A percentile compares a stretch with the other conserved stretches of the same genome.
phyloP scores from a whole-genome alignment of 176 grass and related monocot genomes.

The Canna indica region DNA sequence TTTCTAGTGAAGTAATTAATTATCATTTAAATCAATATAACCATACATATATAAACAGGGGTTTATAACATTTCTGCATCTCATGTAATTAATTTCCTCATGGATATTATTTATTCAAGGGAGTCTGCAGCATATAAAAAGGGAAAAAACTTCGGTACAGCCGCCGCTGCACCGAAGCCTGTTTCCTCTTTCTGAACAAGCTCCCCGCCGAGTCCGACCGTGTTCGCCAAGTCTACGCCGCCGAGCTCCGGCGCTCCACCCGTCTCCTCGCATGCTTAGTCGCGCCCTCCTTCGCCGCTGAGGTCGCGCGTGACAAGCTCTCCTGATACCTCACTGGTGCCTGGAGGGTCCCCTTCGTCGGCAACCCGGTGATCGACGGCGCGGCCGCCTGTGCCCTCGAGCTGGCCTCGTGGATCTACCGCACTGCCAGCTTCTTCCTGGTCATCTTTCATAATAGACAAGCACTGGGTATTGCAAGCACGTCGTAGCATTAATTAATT shows the following conservation, averaged over 20 bases:
- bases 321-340: constrained; percentile 78
- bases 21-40: too few relatives aligned
- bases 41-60: too few relatives aligned
- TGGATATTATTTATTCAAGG: too few relatives aligned
- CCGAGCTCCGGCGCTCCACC: constrained; percentile 55
- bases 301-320: constrained; percentile 62
- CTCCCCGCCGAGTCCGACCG: constrained; percentile 43
- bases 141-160: too few relatives aligned
- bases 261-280: constrained; percentile 69
- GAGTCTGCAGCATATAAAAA: too few relatives aligned
- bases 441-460: constrained; percentile 92
- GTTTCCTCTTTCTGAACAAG: constrained; percentile 85
- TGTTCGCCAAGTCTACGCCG: constrained; percentile 44
- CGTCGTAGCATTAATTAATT: not conserved
- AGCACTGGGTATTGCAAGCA: constrained; percentile 43
- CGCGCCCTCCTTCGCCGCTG: constrained; percentile 63
- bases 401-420: constrained; percentile 84
- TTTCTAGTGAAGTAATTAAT: too few relatives aligned
- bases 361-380: constrained; percentile 32
- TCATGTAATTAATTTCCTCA: too few relatives aligned
- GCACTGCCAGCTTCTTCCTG: constrained; percentile 71
- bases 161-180: too few relatives aligned
- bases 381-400: constrained; percentile 40
- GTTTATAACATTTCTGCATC: too few relatives aligned
- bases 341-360: constrained; percentile 39